phyloP scores from a whole-genome alignment of 2,329 filamentous ascomycete species.

The Akanthomyces lecanii region DNA sequence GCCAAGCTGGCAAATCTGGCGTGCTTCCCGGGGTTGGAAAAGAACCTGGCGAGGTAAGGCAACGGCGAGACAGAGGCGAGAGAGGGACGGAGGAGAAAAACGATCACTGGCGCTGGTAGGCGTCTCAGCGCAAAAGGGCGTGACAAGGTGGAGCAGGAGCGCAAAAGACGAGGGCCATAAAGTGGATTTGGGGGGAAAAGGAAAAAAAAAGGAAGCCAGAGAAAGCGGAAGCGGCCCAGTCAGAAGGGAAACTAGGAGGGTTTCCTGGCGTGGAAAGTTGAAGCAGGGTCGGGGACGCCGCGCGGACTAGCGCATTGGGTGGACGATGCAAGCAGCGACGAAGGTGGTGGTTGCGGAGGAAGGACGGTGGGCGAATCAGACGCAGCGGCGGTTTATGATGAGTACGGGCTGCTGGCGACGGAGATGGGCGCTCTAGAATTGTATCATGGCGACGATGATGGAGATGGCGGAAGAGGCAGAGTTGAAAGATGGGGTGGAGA shows the following conservation, averaged over 20 bases:
- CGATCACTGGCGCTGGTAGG: neutral
- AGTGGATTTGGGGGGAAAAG: neutral
- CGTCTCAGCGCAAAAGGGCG: slow-evolving; percentile 16
- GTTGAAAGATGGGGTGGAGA: neutral
- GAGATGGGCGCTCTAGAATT: neutral
- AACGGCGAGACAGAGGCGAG: neutral
- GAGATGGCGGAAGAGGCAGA: neutral
- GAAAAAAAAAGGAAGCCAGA: neutral
- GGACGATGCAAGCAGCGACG: neutral
- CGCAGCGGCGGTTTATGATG: neutral
- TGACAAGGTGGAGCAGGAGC: slow-evolving; percentile 6
- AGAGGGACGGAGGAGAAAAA: neutral
- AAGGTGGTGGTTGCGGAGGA: neutral
- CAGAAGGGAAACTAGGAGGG: neutral
- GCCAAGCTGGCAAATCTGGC: neutral
- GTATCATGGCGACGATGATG: neutral
- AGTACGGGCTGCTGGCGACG: neutral
- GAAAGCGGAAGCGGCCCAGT: slow-evolving; percentile 2
- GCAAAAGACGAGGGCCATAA: slow-evolving; percentile 7
- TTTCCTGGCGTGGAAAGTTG: neutral
- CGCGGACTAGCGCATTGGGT: slow-evolving; percentile 3
- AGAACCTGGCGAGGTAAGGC: neutral
- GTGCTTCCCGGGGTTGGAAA: neutral
- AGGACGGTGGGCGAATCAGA: neutral
- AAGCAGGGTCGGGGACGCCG: slow-evolving; percentile 11